Evolutionary conservation across 176 grass and related monocot genomes (phyloP).

Genomic region (Carex littledalei): DNA sequence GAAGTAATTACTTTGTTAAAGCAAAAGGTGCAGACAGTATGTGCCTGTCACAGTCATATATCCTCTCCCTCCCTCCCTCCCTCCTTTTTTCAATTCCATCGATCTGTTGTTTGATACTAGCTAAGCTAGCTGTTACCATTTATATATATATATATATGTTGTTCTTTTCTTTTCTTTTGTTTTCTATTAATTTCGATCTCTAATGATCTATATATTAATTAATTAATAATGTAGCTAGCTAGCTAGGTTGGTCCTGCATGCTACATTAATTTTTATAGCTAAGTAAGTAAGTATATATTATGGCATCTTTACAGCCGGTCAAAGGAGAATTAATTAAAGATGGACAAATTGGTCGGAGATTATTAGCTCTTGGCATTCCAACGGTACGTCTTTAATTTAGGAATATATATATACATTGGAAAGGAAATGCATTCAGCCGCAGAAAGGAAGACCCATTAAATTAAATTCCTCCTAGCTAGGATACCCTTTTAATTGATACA

Average conservation of each 20-base stretch:
- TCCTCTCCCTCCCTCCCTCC: too few species aligned
- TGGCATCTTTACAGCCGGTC: slow-evolving; percentile 15
- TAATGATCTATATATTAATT: slow-evolving; percentile 19
- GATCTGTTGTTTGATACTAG: slow-evolving; percentile 7
- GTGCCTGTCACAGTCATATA: slow-evolving; percentile 55
- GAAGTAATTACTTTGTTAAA: slow-evolving; percentile 58
- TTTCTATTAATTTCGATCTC: not conserved
- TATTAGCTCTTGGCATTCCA: not conserved
- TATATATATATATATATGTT: not conserved
- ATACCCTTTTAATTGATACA: not conserved
- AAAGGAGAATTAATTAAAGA: not conserved
- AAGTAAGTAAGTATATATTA: not conserved
- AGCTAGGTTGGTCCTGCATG: slow-evolving; percentile 46
- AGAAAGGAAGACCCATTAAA: not conserved
- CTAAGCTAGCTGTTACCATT: not conserved
- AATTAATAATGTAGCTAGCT: slow-evolving; percentile 1
- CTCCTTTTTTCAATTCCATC: slow-evolving; percentile 20
- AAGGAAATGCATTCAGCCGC: not conserved
- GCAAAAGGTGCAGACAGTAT: slow-evolving; percentile 55
- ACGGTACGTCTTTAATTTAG: not conserved
- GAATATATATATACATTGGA: not conserved
- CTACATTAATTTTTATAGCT: slow-evolving; percentile 25
- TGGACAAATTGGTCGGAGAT: not conserved
- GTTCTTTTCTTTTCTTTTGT: not conserved
- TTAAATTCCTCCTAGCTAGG: not conserved